These are phyloP conservation scores for Vanderwaltozyma polyspora DNA, from an alignment of 805 yeast genomes.

Conservation along the genomic window DNA sequence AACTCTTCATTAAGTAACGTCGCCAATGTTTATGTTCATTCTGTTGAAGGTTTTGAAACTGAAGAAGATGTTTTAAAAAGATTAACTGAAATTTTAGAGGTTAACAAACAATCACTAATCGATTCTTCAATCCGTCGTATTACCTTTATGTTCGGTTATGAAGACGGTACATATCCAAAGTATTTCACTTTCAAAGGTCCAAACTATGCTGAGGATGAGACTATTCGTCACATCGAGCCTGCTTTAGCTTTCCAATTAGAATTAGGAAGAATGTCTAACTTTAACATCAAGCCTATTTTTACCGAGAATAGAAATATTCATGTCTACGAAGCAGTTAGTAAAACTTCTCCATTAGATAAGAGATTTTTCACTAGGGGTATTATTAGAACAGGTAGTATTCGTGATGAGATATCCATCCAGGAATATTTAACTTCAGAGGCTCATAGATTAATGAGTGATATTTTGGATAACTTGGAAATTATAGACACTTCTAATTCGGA, in stretches of 20 bases:
- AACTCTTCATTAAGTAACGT: conserved; percentile 54
- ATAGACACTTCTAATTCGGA: conserved; percentile 91
- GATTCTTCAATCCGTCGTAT: conserved; percentile 78
- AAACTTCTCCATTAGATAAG: conserved; percentile 84
- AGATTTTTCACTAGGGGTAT: conserved; percentile 96
- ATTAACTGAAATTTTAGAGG: conserved; percentile 53
- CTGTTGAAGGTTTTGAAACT: conserved; percentile 58
- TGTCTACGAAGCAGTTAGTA: conserved; percentile 92
- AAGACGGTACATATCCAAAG: conserved; percentile 81
- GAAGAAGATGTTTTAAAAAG: conserved; percentile 59
- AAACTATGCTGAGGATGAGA: conserved; percentile 71
- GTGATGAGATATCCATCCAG: conserved; percentile 83
- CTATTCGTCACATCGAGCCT: conserved; percentile 95
- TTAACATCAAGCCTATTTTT: conserved; percentile 86
- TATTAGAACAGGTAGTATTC: conserved; percentile 87
- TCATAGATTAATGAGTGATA: conserved; percentile 89
- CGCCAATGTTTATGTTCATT: conserved; percentile 66
- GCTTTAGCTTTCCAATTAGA: conserved; percentile 97
- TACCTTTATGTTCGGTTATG: conserved; percentile 78
- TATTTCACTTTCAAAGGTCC: conserved; percentile 94
- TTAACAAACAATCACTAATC: conserved; percentile 56
- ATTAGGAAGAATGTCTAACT: conserved; percentile 84
- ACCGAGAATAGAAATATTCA: conserved; percentile 96
- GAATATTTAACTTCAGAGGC: conserved; percentile 95
- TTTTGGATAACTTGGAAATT: conserved; percentile 87